Evolutionary conservation across 768 basidiomycete species (phyloP).

Genomic region (Tulasnella sp.): DNA sequence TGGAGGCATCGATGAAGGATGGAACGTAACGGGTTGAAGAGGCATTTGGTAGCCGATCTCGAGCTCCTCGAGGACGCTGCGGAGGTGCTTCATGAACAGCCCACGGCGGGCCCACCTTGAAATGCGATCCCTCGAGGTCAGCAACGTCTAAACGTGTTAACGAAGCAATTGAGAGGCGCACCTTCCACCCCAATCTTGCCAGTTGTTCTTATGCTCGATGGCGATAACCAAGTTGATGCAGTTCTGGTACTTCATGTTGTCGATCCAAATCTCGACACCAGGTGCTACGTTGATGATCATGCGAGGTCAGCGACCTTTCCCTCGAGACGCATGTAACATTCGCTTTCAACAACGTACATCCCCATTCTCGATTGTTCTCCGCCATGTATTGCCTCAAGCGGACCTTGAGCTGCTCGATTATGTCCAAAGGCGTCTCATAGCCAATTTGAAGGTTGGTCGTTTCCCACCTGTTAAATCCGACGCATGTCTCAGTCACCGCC

Average conservation of each 20-base stretch:
- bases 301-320: slow-evolving; percentile 6
- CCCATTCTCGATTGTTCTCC: slow-evolving; percentile 69
- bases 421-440: slow-evolving; percentile 66
- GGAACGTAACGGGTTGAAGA: slow-evolving; percentile 55
- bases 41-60: slow-evolving; percentile 68
- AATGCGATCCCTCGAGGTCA: neutral
- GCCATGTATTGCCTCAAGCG: slow-evolving; percentile 57
- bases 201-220: slow-evolving; percentile 75
- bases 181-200: slow-evolving; percentile 83
- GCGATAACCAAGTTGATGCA: slow-evolving; percentile 61
- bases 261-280: slow-evolving; percentile 42
- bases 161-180: neutral
- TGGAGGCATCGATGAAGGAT: slow-evolving; percentile 28
- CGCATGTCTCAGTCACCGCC: neutral
- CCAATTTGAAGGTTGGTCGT: slow-evolving; percentile 60
- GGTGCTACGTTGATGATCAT: neutral
- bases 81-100: slow-evolving; percentile 69
- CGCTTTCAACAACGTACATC: slow-evolving; percentile 21
- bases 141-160: neutral
- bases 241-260: slow-evolving; percentile 76
- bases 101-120: slow-evolving; percentile 62
- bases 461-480: slow-evolving; percentile 53
- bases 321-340: slow-evolving; percentile 9
- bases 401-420: slow-evolving; percentile 58
- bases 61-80: slow-evolving; percentile 66